Base-by-base conservation (phyloP, 1,284 basidiomycete genomes). In the Takashimella koratensis region DNA sequence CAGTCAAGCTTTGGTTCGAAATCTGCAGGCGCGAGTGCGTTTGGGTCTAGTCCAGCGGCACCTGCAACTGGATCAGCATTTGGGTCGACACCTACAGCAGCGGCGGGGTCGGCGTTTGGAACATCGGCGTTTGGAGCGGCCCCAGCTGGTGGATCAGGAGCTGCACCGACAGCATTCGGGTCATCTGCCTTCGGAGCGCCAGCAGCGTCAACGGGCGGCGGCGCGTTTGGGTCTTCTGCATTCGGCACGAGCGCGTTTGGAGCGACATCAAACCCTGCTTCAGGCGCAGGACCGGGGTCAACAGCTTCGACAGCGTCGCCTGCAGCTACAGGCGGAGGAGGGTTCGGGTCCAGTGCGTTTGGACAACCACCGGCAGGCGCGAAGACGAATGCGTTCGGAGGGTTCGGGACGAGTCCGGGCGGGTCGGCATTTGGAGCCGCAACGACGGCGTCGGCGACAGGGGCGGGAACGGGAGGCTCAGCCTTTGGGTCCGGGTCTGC, bases 391-490 rank as follows among this genome's bases (percentile, higher is more conserved):
- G 58, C 58, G 12, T 59, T 59, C 47, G 54, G 30, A n/a, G 30
- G 30, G 54, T n/a, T 49, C 54, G n/a, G 53, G 2, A 48, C 44
- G 12, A 41, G 40, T 19, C n/a, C n/a, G n/a, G 41, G 30, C 5
- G 58, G 58, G 0, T 64, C 72, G 1, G 71, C 65, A 1, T 76
- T 75, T 46, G 74, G 72, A 5, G 41, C 56, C 16, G 45, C 13
- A 45, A 65, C 22, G 4, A 43, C 21, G 10, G 36, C 22, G 19
- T 50, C 64, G 16, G 56, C 65, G 8, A 58, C 65, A 5, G 52
- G 60, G 30, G 10, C 13, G 60, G 68, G 59, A 23, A 47, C 49
- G 30, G 47, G 22, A 11, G 43, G 44, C 16, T 58, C 57, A 1
- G 60, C 60, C 5, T 62, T 62, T 45, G 60, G 60, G 10, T 61